phyloP scores from a whole-genome alignment of 257 asterid genomes.

The Ophiorrhiza pumila region DNA sequence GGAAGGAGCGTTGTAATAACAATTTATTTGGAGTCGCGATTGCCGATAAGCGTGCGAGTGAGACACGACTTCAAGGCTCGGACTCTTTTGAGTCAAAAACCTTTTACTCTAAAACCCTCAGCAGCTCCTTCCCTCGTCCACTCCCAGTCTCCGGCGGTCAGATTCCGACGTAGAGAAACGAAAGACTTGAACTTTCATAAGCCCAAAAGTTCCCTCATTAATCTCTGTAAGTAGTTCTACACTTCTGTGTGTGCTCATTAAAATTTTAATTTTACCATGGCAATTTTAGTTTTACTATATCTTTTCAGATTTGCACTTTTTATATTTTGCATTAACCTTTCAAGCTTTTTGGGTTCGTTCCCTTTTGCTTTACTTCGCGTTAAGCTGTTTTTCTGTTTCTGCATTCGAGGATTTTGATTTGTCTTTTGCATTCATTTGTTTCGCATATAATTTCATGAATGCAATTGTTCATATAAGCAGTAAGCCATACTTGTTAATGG shows the following conservation, averaged over 20 bases:
- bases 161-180: not conserved
- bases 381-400: not conserved
- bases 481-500: not conserved
- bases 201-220: not conserved
- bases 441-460: not conserved
- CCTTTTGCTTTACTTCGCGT: not conserved
- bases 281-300: not conserved
- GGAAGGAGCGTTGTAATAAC: not conserved
- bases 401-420: not conserved
- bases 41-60: not conserved
- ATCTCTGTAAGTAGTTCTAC: conserved; percentile 5
- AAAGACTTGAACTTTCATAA: not conserved
- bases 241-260: not conserved
- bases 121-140: not conserved
- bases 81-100: not conserved
- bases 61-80: not conserved
- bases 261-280: not conserved
- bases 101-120: conserved; percentile 7
- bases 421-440: not conserved
- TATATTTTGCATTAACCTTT: not conserved
- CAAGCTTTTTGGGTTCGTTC: not conserved
- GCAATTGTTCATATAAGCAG: not conserved
- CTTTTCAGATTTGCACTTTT: not conserved
- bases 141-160: not conserved
- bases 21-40: too few species aligned